A percentile compares a stretch with the other conserved stretches of the same genome.
These are phyloP conservation scores for Phytophthora syringae DNA, from an alignment of 352 stramenopile genomes.

Conservation along the genomic window DNA sequence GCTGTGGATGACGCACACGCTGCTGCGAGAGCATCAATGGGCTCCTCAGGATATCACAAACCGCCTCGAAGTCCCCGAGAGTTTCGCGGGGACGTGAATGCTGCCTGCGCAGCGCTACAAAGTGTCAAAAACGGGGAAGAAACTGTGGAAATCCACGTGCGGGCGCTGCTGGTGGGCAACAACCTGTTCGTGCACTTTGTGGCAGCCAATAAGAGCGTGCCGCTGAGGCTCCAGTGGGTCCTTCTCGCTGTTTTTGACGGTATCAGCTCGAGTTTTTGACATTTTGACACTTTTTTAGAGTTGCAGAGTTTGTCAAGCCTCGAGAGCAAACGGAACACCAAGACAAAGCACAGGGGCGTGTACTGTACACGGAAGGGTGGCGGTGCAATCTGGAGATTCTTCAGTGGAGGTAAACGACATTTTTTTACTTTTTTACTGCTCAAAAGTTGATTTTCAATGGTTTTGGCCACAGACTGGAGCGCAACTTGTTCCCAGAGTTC, in stretches of 20 bases:
- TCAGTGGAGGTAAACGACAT: slow-evolving; percentile 41
- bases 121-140: background rate
- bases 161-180: slow-evolving; percentile 36
- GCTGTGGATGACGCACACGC: slow-evolving; percentile 46
- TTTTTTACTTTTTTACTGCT: background rate
- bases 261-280: slow-evolving; percentile 8
- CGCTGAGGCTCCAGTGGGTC: slow-evolving; percentile 42
- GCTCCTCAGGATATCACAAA: background rate
- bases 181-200: slow-evolving; percentile 64
- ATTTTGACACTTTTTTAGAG: slow-evolving; percentile 27
- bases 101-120: slow-evolving; percentile 31
- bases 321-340: background rate
- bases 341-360: background rate
- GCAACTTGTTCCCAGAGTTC: slow-evolving; percentile 50
- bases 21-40: slow-evolving; percentile 40
- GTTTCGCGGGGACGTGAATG: slow-evolving; percentile 43
- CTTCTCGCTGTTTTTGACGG: background rate
- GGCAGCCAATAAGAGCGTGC: slow-evolving; percentile 27
- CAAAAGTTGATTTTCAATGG: background rate
- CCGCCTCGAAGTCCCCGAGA: background rate
- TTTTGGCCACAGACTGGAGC: slow-evolving; percentile 37
- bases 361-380: slow-evolving; percentile 32
- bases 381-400: slow-evolving; percentile 50
- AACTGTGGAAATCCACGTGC: slow-evolving; percentile 36
- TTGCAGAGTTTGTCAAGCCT: slow-evolving; percentile 52